Evolutionary conservation across 2,329 filamentous ascomycete genomes (phyloP).

Genomic region (Pseudocercospora eumusae): DNA sequence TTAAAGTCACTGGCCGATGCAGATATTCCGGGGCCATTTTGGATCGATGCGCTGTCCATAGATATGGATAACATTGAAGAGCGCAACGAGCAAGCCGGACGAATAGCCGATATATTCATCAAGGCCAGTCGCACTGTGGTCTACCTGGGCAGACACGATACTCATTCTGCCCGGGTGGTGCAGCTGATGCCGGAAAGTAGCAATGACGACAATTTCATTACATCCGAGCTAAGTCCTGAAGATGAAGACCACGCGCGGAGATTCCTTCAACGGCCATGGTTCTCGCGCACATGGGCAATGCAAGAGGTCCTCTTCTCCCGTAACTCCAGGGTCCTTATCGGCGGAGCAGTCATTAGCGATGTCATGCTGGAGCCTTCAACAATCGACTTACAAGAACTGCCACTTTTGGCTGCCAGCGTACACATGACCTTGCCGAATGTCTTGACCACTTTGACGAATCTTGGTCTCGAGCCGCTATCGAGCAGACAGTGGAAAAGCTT

Average conservation of each 20-base stretch:
- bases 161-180: background rate
- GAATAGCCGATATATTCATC: conserved; percentile 17
- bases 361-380: background rate
- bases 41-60: conserved; percentile 22
- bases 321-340: background rate
- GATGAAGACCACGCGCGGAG: background rate
- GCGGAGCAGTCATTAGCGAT: background rate
- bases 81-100: conserved; percentile 10
- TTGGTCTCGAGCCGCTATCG: conserved; percentile 1
- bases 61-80: conserved; percentile 15
- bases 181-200: background rate
- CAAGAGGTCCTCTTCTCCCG: conserved; percentile 9
- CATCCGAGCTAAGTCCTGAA: background rate
- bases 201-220: background rate
- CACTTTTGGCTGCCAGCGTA: background rate
- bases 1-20: background rate
- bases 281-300: conserved; percentile 10
- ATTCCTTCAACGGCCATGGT: conserved; percentile 10
- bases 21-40: conserved; percentile 2
- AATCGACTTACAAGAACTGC: background rate
- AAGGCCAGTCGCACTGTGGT: conserved; percentile 16
- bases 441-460: background rate
- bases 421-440: conserved; percentile 1
- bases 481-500: background rate
- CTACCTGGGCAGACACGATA: conserved; percentile 18